These are phyloP conservation scores for Vickermania spadyakhi DNA, from an alignment of 208 protist genomes.

Conservation along the genomic window DNA sequence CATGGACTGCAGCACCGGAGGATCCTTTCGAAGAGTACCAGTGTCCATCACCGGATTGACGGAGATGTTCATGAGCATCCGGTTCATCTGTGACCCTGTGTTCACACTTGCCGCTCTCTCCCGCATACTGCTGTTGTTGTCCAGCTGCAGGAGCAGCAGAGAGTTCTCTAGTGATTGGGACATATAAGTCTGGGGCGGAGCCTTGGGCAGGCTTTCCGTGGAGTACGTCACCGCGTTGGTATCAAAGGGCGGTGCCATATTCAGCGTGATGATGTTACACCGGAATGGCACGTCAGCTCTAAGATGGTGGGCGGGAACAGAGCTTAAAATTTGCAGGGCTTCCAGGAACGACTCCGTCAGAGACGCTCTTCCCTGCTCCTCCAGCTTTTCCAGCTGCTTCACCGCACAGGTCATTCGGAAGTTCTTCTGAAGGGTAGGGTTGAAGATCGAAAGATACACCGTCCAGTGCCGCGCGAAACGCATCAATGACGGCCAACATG, in stretches of 20 bases:
- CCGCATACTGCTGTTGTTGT: neutral
- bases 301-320: neutral
- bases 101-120: neutral
- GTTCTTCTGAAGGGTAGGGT: neutral
- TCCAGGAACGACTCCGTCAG: neutral
- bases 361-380: neutral
- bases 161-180: neutral
- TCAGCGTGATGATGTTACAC: neutral
- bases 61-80: neutral
- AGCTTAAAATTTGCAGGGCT: neutral
- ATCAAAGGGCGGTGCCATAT: neutral
- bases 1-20: neutral
- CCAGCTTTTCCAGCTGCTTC: neutral
- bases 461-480: neutral
- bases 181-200: neutral
- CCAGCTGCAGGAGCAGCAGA: neutral
- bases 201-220: neutral
- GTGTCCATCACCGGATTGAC: neutral
- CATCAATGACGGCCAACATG: slow-evolving; percentile 1
- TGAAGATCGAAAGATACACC: neutral
- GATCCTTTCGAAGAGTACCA: no score
- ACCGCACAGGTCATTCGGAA: neutral
- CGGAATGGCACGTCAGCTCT: neutral
- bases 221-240: neutral
- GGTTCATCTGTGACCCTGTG: neutral